These are phyloP conservation scores for Papiliotrema terrestris DNA, from an alignment of 1,284 basidiomycete genomes.

Conservation along the genomic window DNA sequence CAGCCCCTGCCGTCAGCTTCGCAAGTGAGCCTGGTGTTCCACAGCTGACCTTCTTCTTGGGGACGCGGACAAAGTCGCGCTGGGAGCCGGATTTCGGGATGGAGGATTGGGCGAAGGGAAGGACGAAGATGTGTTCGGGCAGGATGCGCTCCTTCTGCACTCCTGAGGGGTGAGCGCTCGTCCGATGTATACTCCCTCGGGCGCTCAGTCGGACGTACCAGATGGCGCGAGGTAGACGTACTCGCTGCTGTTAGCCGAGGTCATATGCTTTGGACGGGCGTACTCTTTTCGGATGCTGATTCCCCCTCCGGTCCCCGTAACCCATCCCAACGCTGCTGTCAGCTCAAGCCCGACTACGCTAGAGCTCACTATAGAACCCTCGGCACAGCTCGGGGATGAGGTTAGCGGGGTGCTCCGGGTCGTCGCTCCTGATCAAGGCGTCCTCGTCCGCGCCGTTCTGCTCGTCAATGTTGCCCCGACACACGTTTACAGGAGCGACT, in stretches of 20 bases:
- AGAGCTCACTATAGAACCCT: slow-evolving; percentile 47
- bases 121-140: slow-evolving; percentile 74
- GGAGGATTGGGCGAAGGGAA: slow-evolving; percentile 66
- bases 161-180: slow-evolving; percentile 32
- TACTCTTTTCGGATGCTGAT: slow-evolving; percentile 70
- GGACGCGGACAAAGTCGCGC: slow-evolving; percentile 69
- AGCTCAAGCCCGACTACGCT: not conserved
- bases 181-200: not conserved
- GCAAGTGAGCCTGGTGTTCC: not conserved
- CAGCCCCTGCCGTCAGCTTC: slow-evolving; percentile 46
- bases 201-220: slow-evolving; percentile 36
- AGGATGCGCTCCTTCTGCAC: slow-evolving; percentile 83
- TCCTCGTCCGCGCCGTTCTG: slow-evolving; percentile 27
- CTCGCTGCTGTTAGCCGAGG: slow-evolving; percentile 52
- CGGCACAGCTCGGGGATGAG: slow-evolving; percentile 72
- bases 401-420: slow-evolving; percentile 65
- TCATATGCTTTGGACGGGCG: slow-evolving; percentile 19
- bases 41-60: slow-evolving; percentile 52
- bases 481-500: not conserved
- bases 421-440: slow-evolving; percentile 45
- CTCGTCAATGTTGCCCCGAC: not conserved
- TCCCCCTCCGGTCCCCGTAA: slow-evolving; percentile 57
- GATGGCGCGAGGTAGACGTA: slow-evolving; percentile 81
- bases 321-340: slow-evolving; percentile 59
- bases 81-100: slow-evolving; percentile 61